These are phyloP conservation scores for Nitzschia sp. DNA, from an alignment of 108 stramenopile genomes.

Conservation along the genomic window DNA sequence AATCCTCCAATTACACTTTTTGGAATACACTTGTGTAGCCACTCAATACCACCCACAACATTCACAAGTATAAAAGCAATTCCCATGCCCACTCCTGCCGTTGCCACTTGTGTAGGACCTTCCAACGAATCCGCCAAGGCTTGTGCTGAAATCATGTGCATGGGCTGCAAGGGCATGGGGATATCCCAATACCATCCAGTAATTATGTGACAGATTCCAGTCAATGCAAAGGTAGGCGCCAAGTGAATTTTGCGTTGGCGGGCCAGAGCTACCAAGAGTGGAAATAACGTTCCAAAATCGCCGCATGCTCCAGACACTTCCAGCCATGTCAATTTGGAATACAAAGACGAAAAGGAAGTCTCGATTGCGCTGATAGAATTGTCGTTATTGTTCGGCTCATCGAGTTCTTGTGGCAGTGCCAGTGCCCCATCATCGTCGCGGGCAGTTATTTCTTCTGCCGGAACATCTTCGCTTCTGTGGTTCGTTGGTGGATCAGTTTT, in stretches of 20 bases:
- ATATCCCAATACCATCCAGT: constrained; percentile 74
- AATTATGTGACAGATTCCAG: constrained; percentile 65
- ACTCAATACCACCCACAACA: constrained; percentile 62
- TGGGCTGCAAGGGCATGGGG: constrained; percentile 90
- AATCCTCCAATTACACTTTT: constrained; percentile 68
- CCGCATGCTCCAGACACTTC: constrained; percentile 81
- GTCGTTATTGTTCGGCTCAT: too few relatives aligned
- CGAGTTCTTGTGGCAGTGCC: too few relatives aligned
- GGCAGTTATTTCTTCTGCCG: too few relatives aligned
- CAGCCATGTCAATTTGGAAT: constrained; percentile 16
- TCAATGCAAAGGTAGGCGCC: constrained; percentile 73
- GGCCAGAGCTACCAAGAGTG: constrained; percentile 72
- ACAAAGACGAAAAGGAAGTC: neutral
- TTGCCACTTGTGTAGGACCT: constrained; percentile 48
- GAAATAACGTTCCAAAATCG: constrained; percentile 84
- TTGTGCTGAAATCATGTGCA: constrained; percentile 85
- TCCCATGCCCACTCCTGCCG: constrained; percentile 77
- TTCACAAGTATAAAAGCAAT: constrained; percentile 48
- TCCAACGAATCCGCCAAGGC: constrained; percentile 49
- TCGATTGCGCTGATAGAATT: too few relatives aligned
- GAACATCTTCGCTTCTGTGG: too few relatives aligned
- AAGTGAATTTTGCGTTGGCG: constrained; percentile 57
- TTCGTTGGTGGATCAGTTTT: too few relatives aligned
- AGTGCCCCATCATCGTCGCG: too few relatives aligned
- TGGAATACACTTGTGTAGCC: constrained; percentile 75